Evolutionary conservation across 306 rosid genomes (phyloP).

Genomic region (Purshia tridentata): DNA sequence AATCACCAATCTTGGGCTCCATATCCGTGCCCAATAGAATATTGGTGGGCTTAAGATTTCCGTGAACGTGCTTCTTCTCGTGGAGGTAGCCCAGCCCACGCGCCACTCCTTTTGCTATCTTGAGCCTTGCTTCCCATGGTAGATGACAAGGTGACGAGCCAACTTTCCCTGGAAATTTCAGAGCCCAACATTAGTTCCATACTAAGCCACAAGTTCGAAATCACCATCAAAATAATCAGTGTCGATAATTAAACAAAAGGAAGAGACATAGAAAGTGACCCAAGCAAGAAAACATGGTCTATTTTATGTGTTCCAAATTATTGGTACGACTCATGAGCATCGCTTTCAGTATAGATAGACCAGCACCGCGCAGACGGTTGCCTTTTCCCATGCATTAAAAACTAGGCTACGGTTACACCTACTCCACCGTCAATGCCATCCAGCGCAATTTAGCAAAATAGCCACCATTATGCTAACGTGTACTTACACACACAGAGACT

Average conservation of each 20-base stretch:
- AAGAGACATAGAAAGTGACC: background rate
- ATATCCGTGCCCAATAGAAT: constrained; percentile 64
- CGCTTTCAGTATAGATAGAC: background rate
- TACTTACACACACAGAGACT: background rate
- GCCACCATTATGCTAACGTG: constrained; percentile 15
- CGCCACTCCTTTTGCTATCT: constrained; percentile 87
- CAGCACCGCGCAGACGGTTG: constrained; percentile 29
- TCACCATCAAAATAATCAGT: too few species aligned
- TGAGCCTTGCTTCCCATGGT: constrained; percentile 85
- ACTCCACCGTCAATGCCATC: constrained; percentile 49
- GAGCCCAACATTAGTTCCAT: background rate
- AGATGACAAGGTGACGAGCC: constrained; percentile 96
- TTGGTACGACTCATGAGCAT: background rate
- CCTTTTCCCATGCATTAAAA: constrained; percentile 48
- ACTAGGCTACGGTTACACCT: constrained; percentile 40
- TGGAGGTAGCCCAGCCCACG: constrained; percentile 91
- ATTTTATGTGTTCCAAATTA: background rate
- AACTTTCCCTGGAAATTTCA: constrained; percentile 60
- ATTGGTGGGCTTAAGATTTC: constrained; percentile 85
- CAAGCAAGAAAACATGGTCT: background rate
- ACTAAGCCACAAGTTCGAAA: too few species aligned
- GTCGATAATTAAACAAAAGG: background rate
- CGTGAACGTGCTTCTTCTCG: constrained; percentile 97
- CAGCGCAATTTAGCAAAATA: constrained; percentile 32
- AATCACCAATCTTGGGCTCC: constrained; percentile 92